Base-by-base conservation (phyloP, 2,329 filamentous ascomycete genomes). In the Orbilia oligospora region DNA sequence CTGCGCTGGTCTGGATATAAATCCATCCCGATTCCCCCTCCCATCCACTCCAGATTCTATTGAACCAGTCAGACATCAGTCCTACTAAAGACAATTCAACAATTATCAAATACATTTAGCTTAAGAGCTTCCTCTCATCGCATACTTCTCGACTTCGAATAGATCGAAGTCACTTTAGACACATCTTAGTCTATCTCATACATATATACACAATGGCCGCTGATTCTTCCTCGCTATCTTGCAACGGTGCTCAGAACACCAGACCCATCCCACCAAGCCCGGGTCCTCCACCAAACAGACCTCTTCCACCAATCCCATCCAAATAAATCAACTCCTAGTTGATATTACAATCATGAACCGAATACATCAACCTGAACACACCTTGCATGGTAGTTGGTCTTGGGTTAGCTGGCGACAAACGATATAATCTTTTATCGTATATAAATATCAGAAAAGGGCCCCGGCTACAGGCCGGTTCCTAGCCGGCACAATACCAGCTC, bases 251-350 rank as follows among this genome's bases (percentile, higher is more conserved):
- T 49, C 81, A 64, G 80, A 80, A 80, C 48, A 78, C 75, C 65
- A 67, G 77, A 30, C 65, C 72, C 22, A 80, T 82, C 68, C 81
- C 81, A 61, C 81, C 81, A 36, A 81, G 81, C 69, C 81, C 81
- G 38, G 81, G 81, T 58, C 81, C 81, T 66, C 81, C 81, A 70
- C 81, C 81, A 80, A 82, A 81, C 77, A 82, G 81, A 72, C 81
- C 81, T 72, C 81, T 82, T 49, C 81, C 81, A 80, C 81, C 81
- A 65, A 81, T 80, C 56, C 81, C 81, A 14, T 65, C 77, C 36
- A 77, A 77, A 77, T 77, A 77, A 77, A 61, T 58, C 56, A 76
- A 48, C 61, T 24, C 41, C 22, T 44, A 24, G 36, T 49, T 33
- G 49, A 6, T 63, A 33, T 44, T 4, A 20, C 27, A 27, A 41